Base-by-base conservation (phyloP, 805 yeast genomes). In the Suhomyces emberorum region DNA sequence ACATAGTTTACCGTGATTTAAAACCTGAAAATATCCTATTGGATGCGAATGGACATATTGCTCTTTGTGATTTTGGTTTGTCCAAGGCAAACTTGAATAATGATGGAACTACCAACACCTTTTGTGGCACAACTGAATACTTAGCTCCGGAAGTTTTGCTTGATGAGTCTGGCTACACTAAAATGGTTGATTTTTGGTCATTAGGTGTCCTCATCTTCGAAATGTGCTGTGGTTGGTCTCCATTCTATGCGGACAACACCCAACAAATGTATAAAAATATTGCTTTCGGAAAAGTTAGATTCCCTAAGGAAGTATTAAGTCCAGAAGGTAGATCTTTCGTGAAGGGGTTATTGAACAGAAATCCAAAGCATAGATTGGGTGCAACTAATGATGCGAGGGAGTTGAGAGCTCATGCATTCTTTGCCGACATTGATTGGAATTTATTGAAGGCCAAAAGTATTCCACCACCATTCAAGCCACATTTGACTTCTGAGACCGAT, bases 201-300 rank as follows among this genome's bases (percentile, higher is more conserved):
- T 69, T 93, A 40, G 98, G 98, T 42, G 98, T 93, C 17, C 70
- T 93, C 40, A 88, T 93, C 30, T 93, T 93, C 63, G 98, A 93
- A 67, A 93, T 93, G 98, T 89, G 98, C 63, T 93, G 98, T 67
- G 98, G 98, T 34, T 93, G 98, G 98, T 85, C 96, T 4, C 98
- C 98, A 37, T 93, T 93, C 61, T 93, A 88, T 55, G 98, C 98
- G 18, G 97, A 91, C 45, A 91, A 88, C 61, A 88, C 95, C 34
- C 98, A 93, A 68, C 96, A 93, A 63, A 93, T 93, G 98, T 93
- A 93, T 67, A 93, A 91, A 68, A 93, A 93, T 65, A 93, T 93
- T 68, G 98, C 98, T 4, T 93, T 88, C 64, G 98, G 98, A 44
- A 93, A 91, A 61, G 98, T 93, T 30, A 76, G 96, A 54, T 93